Percentiles rank a stretch among this genome's conserved stretches.
These are phyloP conservation scores for Gnomoniopsis smithogilvyi DNA, from an alignment of 2,329 filamentous ascomycete species.

Conservation along the genomic window DNA sequence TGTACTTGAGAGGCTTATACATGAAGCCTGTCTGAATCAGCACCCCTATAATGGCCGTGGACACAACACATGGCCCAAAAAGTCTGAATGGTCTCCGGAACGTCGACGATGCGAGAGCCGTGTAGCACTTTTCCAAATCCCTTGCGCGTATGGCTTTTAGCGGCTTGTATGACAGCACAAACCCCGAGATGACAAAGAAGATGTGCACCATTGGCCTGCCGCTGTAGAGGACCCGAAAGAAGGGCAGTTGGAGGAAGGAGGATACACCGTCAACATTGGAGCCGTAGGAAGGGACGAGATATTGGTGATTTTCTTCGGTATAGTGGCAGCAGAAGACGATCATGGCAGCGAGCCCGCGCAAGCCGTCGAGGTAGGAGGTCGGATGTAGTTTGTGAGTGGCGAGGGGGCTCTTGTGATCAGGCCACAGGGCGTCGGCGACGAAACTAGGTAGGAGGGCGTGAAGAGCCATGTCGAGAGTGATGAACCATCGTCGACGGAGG, in stretches of 20 bases:
- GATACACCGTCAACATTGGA: constrained; percentile 31
- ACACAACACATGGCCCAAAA: constrained; percentile 41
- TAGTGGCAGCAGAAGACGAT: constrained; percentile 47
- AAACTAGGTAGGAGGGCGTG: constrained; percentile 31
- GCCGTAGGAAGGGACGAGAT: constrained; percentile 33
- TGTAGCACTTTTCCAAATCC: constrained; percentile 33
- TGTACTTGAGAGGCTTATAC: constrained; percentile 24
- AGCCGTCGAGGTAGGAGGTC: constrained; percentile 46
- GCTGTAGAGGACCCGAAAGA: constrained; percentile 39
- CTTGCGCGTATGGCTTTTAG: constrained; percentile 37
- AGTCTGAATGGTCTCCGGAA: constrained; percentile 45
- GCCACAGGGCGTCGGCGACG: constrained; percentile 29
- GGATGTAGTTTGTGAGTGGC: constrained; percentile 29
- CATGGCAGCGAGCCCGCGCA: constrained; percentile 46
- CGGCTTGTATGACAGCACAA: constrained; percentile 43
- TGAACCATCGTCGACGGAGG: constrained; percentile 4
- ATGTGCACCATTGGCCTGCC: constrained; percentile 48
- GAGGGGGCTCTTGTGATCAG: constrained; percentile 24
- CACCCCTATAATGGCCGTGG: constrained; percentile 37
- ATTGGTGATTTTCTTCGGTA: constrained; percentile 37
- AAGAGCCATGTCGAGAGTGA: constrained; percentile 16
- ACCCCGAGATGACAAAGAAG: constrained; percentile 51
- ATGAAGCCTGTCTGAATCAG: constrained; percentile 29
- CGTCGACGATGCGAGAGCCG: constrained; percentile 41
- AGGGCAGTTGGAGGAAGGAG: constrained; percentile 40